Base-by-base conservation (phyloP, 1,284 basidiomycete species). In the Albatrellus sp. region DNA sequence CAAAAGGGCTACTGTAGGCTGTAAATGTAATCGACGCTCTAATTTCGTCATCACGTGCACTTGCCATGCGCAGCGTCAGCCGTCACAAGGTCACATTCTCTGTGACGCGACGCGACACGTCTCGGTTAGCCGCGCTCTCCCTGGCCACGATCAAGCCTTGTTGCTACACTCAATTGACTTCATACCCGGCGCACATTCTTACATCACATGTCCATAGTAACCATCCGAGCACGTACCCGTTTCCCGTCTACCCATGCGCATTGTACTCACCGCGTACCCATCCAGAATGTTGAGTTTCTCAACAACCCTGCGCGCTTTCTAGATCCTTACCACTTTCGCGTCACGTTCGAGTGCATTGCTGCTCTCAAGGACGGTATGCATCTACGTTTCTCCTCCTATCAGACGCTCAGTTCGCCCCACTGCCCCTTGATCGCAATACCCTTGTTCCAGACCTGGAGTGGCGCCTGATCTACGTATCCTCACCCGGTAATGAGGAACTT, bases 321-420 rank as follows among this genome's bases (percentile, higher is more conserved):
- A 14, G 93, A 98, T 57, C 73, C 84, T 33, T 98, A 98, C 67
- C 77, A 80, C 54, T 97, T 98, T 65, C 81, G 89, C 54, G 92
- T 99, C 60, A 96, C 92, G 0, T 99, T 98, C 55, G 96, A 98
- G 62, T 98, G 93, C 63, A 93, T 98, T 54, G 85, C 92, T 6
- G 80, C 84, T 9, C 71, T 98, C 43, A 80, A 85, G 56, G 93
- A 98, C 57, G 92, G 90, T 89, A 51, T 54, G 68, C 57, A 13
- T 20, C 33, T 41, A 34, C 24, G n/a, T 46, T 43, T 29, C 20
- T 5, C n/a, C 33, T 13, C n/a, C 13, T 44, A 29, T 30, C 37
- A 28, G 28, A n/a, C 14, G 24, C 10, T 29, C 37, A 12, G 20
- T 3, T 17, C 35, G 32, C 28, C 17, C 7, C 32, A 12, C n/a